These are phyloP conservation scores for Salvia splendens DNA, from an alignment of 257 asterid genomes.

Conservation along the genomic window DNA sequence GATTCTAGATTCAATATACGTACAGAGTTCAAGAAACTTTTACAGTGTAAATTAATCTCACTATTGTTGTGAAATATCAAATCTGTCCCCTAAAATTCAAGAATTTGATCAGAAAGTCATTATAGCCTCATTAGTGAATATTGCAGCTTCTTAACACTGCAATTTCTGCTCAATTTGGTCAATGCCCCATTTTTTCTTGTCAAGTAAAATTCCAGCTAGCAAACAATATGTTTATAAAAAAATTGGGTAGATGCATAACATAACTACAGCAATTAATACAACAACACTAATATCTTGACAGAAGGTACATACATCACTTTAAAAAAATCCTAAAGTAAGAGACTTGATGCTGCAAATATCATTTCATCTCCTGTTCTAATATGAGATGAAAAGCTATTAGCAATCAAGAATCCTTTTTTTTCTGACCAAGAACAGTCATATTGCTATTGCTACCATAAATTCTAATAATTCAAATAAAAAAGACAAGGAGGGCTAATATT, in stretches of 20 bases:
- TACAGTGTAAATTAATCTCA: slow-evolving; percentile 28
- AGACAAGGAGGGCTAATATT: not conserved
- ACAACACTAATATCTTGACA: slow-evolving; percentile 35
- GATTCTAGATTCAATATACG: slow-evolving; percentile 15
- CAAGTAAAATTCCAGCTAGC: slow-evolving; percentile 35
- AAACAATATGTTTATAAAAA: slow-evolving; percentile 32
- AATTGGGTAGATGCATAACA: slow-evolving; percentile 37
- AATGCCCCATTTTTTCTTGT: not conserved
- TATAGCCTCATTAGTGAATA: slow-evolving; percentile 20
- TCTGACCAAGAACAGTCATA: not conserved
- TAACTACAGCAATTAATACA: slow-evolving; percentile 46
- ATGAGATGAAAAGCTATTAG: slow-evolving; percentile 10
- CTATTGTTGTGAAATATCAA: slow-evolving; percentile 29
- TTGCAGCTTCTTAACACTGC: slow-evolving; percentile 33
- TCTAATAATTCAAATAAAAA: slow-evolving; percentile 41
- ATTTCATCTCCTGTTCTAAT: slow-evolving; percentile 16
- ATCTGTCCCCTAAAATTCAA: slow-evolving; percentile 29
- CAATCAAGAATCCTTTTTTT: not conserved
- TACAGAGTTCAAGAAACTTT: slow-evolving; percentile 10
- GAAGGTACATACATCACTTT: slow-evolving; percentile 24
- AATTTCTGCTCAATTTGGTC: slow-evolving; percentile 6
- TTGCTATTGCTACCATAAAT: slow-evolving; percentile 50
- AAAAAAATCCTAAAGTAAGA: not conserved
- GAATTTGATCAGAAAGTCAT: slow-evolving; percentile 11
- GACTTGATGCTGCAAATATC: not conserved